These are phyloP conservation scores for Cymbidium sinense DNA, from an alignment of 106 monocot genomes.

Conservation along the genomic window DNA sequence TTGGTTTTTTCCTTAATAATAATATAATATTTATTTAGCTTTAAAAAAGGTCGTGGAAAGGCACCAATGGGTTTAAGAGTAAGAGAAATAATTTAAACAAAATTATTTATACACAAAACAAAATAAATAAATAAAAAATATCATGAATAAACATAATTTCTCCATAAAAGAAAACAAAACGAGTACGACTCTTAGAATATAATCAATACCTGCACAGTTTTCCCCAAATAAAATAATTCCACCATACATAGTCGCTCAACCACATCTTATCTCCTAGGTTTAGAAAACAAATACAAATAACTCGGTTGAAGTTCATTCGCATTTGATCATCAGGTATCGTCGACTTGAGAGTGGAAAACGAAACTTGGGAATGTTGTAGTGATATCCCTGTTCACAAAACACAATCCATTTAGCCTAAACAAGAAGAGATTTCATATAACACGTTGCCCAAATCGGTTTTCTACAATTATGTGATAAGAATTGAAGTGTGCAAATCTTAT, in stretches of 20 bases:
- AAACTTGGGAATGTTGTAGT: slow-evolving; percentile 69
- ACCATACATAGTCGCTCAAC: background rate
- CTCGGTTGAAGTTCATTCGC: background rate
- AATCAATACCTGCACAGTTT: background rate
- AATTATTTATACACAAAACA: background rate
- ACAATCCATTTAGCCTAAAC: background rate
- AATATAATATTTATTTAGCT: no score
- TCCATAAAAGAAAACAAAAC: background rate
- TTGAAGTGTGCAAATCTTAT: no score
- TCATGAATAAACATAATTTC: background rate
- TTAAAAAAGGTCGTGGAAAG: no score
- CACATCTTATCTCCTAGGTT: background rate
- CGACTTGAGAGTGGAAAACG: slow-evolving; percentile 65
- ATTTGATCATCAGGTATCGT: slow-evolving; percentile 37
- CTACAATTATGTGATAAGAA: no score
- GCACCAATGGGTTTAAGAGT: no score
- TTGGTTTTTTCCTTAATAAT: no score
- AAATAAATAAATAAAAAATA: background rate
- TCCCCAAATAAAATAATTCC: background rate
- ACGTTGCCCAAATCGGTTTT: background rate
- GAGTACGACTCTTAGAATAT: background rate
- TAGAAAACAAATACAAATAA: background rate
- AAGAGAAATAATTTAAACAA: no score
- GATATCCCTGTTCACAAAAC: slow-evolving; percentile 45
- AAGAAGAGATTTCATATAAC: background rate